Evolutionary conservation across 1,139 yeast species (phyloP), one percentile per base, ranked within the genome.

Genomic region (Yamadazyma songkhlaensis): DNA sequence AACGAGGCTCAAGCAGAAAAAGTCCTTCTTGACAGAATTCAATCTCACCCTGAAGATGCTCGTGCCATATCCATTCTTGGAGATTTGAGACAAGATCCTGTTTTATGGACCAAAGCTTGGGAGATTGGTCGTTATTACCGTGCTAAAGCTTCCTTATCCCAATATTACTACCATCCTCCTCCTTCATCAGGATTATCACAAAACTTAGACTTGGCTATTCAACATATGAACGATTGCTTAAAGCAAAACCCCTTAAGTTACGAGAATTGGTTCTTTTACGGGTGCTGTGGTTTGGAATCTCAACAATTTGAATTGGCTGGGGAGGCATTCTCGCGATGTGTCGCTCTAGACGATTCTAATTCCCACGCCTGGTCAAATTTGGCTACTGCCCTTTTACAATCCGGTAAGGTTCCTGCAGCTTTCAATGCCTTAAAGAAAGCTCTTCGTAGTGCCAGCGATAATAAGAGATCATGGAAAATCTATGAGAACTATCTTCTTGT

Each of bases 361-460:
- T 74, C 94, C 0, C 81, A 81, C 55, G 81, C 96, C 1, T 94
- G 98, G 98, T 83, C 96, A n/a, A 94, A 92, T 55, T 71, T 94
- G 49, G 90, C 96, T 4, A 81, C 95, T 12, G 81, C 97, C 0
- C 71, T 87, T 39, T 64, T 89, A 32, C 76, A 78, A 44, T 57
- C 76, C 34, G 82, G 77, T 36, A 85, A 85, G 57, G 61, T 76
- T 21, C 74, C 77, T 43, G 95, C 88, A 45, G 95, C 97, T 0
- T 84, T 86, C 50, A 81, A 77, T 49, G 96, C 97, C 0, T 67
- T 89, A 45, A 81, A 84, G 53, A 79, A 79, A 45, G 96, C 97
- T 0, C 72, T 85, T 15, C 65, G 83, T 42, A 71, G 73, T 17
- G 84, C 88, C 17, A 81, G 81, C 32, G 82, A 83, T 22, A 70